phyloP scores from a whole-genome alignment of 257 asterid genomes.

The Solanum ahanhuiri region DNA sequence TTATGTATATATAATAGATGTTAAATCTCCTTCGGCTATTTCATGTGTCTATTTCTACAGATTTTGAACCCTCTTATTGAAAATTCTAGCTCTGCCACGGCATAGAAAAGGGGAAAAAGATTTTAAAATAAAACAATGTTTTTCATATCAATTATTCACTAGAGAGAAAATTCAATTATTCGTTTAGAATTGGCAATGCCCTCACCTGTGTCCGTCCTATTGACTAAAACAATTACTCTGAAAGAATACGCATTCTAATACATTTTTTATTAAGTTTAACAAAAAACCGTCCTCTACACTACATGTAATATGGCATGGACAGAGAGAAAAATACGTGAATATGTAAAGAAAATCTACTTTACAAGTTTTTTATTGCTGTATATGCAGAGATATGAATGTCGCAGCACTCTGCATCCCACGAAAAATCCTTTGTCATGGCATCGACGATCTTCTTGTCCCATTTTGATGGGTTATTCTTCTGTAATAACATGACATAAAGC shows the following conservation, averaged over 20 bases:
- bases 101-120: background rate
- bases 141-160: background rate
- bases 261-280: background rate
- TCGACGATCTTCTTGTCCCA: slow-evolving; percentile 46
- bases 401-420: slow-evolving; percentile 66
- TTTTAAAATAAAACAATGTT: background rate
- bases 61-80: no score
- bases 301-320: background rate
- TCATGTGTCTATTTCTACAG: no score
- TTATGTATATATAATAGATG: no score
- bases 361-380: slow-evolving; percentile 26
- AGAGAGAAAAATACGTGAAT: background rate
- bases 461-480: slow-evolving; percentile 42
- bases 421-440: slow-evolving; percentile 56
- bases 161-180: background rate
- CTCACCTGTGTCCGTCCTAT: background rate
- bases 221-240: background rate
- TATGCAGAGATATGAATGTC: slow-evolving; percentile 56
- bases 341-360: slow-evolving; percentile 1
- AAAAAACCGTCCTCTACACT: background rate
- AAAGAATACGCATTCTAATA: background rate
- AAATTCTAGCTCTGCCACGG: no score
- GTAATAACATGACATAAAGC: slow-evolving; percentile 5
- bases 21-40: fast-evolving
- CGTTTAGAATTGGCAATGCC: background rate